Conservation (phyloP, 768 basidiomycete genomes). For the Lentinula edodes region DNA sequence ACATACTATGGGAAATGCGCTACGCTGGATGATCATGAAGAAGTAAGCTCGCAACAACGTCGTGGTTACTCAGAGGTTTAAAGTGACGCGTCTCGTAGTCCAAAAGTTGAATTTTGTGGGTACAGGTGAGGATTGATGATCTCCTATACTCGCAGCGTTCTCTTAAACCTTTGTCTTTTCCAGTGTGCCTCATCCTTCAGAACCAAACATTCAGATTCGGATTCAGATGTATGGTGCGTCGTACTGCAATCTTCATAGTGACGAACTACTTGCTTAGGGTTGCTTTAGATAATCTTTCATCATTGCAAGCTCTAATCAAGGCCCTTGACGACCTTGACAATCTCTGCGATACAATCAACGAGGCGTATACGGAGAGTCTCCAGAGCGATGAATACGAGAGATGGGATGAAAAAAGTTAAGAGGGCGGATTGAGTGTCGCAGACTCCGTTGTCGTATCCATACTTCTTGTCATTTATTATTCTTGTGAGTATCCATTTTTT, state of each 20-base stretch:
- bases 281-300: conserved; percentile 74
- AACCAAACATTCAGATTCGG: conserved; percentile 93
- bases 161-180: background rate
- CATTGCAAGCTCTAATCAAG: conserved; percentile 69
- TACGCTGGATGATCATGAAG: conserved; percentile 99
- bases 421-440: background rate
- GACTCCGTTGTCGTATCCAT: background rate
- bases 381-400: conserved; percentile 47
- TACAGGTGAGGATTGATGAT: conserved; percentile 62
- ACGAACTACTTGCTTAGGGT: background rate
- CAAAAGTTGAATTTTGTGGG: conserved; percentile 97
- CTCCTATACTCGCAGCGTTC: background rate
- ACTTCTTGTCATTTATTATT: background rate
- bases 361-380: conserved; percentile 60
- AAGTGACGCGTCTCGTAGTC: conserved; percentile 39
- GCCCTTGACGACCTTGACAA: conserved; percentile 77
- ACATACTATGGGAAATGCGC: conserved; percentile 91
- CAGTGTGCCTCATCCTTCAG: conserved; percentile 93
- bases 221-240: conserved; percentile 98
- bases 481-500: background rate
- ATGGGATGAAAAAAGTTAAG: conserved; percentile 67
- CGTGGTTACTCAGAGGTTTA: no score
- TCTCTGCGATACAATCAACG: conserved; percentile 67
- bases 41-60: conserved; percentile 52
- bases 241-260: background rate